Base-by-base conservation (phyloP, 1,284 basidiomycete species). In the Schizopora paradoxa region DNA sequence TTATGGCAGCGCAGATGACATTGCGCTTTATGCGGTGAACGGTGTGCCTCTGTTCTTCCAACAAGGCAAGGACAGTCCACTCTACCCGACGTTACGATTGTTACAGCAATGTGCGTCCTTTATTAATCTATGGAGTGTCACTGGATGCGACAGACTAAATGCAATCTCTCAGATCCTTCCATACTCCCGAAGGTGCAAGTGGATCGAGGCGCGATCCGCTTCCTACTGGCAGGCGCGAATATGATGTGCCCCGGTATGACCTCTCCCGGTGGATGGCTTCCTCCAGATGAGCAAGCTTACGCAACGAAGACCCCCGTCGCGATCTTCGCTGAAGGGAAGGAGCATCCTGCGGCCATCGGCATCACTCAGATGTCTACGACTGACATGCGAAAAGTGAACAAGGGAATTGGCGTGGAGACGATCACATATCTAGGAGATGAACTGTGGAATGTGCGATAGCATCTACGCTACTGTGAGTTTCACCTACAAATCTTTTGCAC, bases 191-290 rank as follows among this genome's bases (percentile, higher is more conserved):
- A 76, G 56, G 91, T 97, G 33, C 82, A 85, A 56, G 77, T 99
- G 41, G 96, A 99, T 72, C 83, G 94, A 43, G 96, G 96, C 43
- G 96, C 96, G 34, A 99, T 99, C 69, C 91, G 94, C 41, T 99
- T 97, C 67, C 76, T 99, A 19, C 81, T 99, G 35, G 86, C 84
- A 6, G 91, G 91, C 25, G 91, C 91, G 38, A 83, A 89, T 68
- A 94, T 95, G 91, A 95, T 95, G 91, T 92, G 90, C 56, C 96
- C 95, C 3, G 96, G 96, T 7, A 70, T 99, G 46, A 93, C 93
- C 18, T 97, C 94, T 22, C 74, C 82, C 32, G 96, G 95, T 11
- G 96, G 94, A 11, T 76, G 78, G 55, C 79, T 99, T 0, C 94
- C 95, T 0, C 80, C 91, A 5, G 66, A 77, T 19, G 82, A 85